phyloP scores from a whole-genome alignment of 1,284 basidiomycete species.

The Ganoderma multipileum region DNA sequence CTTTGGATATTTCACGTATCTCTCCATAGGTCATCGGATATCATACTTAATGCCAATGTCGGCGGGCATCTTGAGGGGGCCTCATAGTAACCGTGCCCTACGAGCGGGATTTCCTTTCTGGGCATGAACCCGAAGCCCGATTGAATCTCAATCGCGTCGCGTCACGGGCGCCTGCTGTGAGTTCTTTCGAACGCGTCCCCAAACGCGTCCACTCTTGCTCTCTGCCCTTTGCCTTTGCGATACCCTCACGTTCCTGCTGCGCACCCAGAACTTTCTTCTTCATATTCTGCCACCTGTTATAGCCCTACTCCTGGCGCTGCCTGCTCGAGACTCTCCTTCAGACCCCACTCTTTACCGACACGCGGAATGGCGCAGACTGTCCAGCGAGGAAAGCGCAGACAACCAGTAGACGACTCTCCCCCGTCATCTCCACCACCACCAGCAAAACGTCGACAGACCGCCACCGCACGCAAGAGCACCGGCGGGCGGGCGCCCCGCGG shows the following conservation, averaged over 20 bases:
- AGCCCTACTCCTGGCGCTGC: not conserved
- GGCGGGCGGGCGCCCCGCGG: slow-evolving; percentile 58
- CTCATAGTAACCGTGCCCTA: not conserved
- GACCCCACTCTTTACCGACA: not conserved
- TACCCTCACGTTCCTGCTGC: slow-evolving; percentile 17
- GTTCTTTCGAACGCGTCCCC: slow-evolving; percentile 18
- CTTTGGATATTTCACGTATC: too few species aligned
- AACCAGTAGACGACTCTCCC: slow-evolving; percentile 35
- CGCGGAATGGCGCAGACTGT: slow-evolving; percentile 42
- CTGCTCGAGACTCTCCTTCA: not conserved
- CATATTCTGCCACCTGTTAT: not conserved
- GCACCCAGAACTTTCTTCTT: not conserved
- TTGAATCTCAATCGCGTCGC: slow-evolving; percentile 34
- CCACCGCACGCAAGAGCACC: slow-evolving; percentile 79
- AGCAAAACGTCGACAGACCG: slow-evolving; percentile 46
- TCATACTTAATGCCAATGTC: not conserved
- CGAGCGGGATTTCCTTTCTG: not conserved
- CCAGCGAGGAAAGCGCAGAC: slow-evolving; percentile 42
- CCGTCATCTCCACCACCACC: slow-evolving; percentile 57
- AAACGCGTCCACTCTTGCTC: slow-evolving; percentile 17
- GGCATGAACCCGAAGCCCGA: slow-evolving; percentile 20
- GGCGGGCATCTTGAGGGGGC: not conserved
- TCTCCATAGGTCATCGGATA: not conserved
- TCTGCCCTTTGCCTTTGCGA: slow-evolving; percentile 11
- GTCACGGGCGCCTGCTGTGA: slow-evolving; percentile 17